phyloP scores from a whole-genome alignment of 2,329 filamentous ascomycete species.

The Mollisiaceae sp. region DNA sequence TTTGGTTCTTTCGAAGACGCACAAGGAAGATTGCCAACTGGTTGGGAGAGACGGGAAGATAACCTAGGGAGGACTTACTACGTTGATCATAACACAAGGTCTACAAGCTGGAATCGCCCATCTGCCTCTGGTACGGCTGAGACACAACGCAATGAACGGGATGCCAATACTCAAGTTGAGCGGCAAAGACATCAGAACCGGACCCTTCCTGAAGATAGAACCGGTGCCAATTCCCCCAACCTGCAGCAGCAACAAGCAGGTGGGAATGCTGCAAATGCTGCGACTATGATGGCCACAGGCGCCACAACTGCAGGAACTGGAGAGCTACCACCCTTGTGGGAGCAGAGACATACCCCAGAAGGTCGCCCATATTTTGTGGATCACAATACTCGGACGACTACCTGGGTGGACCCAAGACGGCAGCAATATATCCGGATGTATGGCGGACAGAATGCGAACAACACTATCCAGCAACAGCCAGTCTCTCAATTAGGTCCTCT shows the following conservation, averaged over 20 bases:
- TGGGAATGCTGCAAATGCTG: conserved; percentile 54
- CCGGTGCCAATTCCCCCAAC: conserved; percentile 89
- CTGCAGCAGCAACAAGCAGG: conserved; percentile 55
- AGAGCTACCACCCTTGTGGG: conserved; percentile 94
- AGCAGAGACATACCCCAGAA: conserved; percentile 94
- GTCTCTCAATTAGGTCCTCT: conserved; percentile 95
- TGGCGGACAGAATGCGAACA: conserved; percentile 82
- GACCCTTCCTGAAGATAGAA: conserved; percentile 93
- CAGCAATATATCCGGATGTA: conserved; percentile 99
- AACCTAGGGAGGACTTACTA: conserved; percentile 96
- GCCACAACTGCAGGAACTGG: conserved; percentile 93
- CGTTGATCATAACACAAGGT: conserved; percentile 95
- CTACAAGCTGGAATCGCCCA: conserved; percentile 94
- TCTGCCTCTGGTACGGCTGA: conserved; percentile 77
- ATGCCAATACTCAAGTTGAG: conserved; percentile 91
- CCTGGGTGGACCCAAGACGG: conserved; percentile 95
- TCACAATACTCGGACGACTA: conserved; percentile 96
- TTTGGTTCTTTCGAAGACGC: conserved; percentile 95
- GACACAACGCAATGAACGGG: conserved; percentile 78
- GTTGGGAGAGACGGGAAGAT: conserved; percentile 96
- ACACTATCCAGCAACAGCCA: conserved; percentile 93
- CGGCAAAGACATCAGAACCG: conserved; percentile 93
- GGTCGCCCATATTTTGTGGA: conserved; percentile 96
- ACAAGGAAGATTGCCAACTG: conserved; percentile 89
- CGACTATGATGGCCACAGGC: conserved; percentile 92